Evolutionary conservation across 192 early-diverging fungal genomes (phyloP).

Genomic region (Dispira parvispora): DNA sequence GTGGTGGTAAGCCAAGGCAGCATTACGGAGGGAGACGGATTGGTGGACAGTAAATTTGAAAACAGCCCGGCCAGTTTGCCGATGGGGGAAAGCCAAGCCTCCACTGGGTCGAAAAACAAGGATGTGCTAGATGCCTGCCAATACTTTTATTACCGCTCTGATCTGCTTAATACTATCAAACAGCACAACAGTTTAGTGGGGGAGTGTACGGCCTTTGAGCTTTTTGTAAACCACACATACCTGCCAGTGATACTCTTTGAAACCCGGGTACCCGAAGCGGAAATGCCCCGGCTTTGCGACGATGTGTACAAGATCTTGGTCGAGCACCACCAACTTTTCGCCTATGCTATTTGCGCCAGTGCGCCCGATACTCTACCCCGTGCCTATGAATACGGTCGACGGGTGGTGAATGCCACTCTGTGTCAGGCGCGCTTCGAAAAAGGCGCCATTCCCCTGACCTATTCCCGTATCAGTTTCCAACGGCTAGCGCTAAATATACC

Average conservation of each 20-base stretch:
- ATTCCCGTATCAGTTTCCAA: constrained; percentile 39
- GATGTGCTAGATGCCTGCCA: not conserved
- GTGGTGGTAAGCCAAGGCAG: not conserved
- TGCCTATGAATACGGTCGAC: constrained; percentile 48
- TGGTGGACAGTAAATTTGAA: not conserved
- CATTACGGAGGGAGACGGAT: not conserved
- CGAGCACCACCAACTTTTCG: constrained; percentile 39
- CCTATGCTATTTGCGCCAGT: constrained; percentile 44
- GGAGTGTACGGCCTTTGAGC: constrained; percentile 41
- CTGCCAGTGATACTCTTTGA: constrained; percentile 59
- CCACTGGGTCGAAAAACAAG: not conserved
- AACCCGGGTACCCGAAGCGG: constrained; percentile 30
- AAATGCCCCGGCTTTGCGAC: constrained; percentile 33
- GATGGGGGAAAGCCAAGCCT: not conserved
- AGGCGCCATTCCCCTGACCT: constrained; percentile 34
- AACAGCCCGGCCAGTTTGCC: not conserved
- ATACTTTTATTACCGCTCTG: constrained; percentile 23
- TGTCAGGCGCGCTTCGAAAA: constrained; percentile 45
- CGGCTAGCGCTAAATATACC: constrained; percentile 45
- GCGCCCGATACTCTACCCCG: constrained; percentile 41
- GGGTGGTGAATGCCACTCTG: constrained; percentile 42
- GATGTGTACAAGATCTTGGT: constrained; percentile 35
- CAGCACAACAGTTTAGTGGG: constrained; percentile 18
- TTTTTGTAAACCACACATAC: constrained; percentile 48
- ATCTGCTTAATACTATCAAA: constrained; percentile 20